These are phyloP conservation scores for Mayamaea pseudoterrestris DNA, from an alignment of 108 stramenopile species.

Conservation along the genomic window DNA sequence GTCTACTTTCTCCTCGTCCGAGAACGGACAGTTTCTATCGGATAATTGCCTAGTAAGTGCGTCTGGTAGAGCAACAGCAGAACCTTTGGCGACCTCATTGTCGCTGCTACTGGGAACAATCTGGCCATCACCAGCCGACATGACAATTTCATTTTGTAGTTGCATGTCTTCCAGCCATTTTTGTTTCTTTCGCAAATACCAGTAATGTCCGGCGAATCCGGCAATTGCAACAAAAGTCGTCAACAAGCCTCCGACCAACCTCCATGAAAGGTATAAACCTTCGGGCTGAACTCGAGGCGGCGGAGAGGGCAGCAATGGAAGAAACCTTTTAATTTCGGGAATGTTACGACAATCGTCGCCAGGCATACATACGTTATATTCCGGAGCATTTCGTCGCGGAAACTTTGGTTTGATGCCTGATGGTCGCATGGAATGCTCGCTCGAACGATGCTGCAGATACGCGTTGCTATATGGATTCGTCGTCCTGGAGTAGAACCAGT, in stretches of 20 bases:
- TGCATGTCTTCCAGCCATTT: conserved; percentile 2
- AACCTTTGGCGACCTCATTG: neutral
- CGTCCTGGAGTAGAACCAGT: no score
- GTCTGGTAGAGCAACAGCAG: neutral
- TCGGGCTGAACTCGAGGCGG: conserved; percentile 4
- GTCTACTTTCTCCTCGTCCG: conserved; percentile 8
- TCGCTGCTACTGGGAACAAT: no score
- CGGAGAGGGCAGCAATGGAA: neutral
- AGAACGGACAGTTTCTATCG: no score
- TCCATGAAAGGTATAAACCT: conserved; percentile 18
- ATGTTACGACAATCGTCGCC: neutral
- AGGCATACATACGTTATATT: neutral
- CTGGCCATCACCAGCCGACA: no score
- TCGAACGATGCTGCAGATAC: neutral
- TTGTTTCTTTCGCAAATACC: conserved; percentile 17
- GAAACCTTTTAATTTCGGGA: neutral
- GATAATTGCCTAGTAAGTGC: no score
- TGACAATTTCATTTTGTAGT: no score
- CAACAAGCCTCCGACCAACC: conserved; percentile 4
- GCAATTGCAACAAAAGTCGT: conserved; percentile 3
- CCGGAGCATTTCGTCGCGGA: neutral
- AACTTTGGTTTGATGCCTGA: neutral
- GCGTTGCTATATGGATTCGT: no score
- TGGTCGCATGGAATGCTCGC: neutral
- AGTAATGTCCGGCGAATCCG: neutral